Base-by-base conservation (phyloP, 768 basidiomycete species). In the Psilocybe subaeruginosa region DNA sequence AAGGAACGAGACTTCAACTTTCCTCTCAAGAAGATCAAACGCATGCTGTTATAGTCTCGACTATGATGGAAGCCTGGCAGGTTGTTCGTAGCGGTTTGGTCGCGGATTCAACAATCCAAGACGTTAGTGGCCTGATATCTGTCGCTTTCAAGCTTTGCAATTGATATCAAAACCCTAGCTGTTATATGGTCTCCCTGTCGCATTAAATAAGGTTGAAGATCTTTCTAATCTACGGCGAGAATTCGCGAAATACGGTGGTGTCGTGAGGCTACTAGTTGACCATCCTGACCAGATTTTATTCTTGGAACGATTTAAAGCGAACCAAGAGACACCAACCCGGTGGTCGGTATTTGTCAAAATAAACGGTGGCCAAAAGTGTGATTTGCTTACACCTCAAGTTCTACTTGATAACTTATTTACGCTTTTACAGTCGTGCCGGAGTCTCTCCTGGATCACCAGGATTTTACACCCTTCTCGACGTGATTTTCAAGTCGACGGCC, bases 341-440 rank as follows among this genome's bases (percentile, higher is more conserved):
- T 95, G 93, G 93, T 89, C 87, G 12, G 83, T 82, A 0, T 95
- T 94, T 71, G 80, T 95, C 60, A 95, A 95, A 76, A 74, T 94
- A 37, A 90, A 95, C 65, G 86, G 86, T 6, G 92, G 90, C 30
- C 83, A 86, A 66, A 86, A 88, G 92, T 93, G 73, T 69, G 89
- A 63, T 31, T 92, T 30, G 14, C 11, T 3, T 33, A 19, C 5
- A 45, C 14, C 4, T 16, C 8, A 43, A 8, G 17, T 1, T 39
- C 3, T 16, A 17, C 7, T 47, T 41, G 9, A 11, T 27, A 2
- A 27, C n/a, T 37, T 30, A 19, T 37, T 37, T n/a, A 19, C 39
- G 11, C 4, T 50, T 17, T 43, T 2, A 4, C 19, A 63, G 93
- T 67, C 92, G 93, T 43, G 91, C 93, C 33, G 93, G 93, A 9